Percentiles rank a stretch among this genome's conserved stretches.
phyloP scores from a whole-genome alignment of 202 grass and related monocot genomes.

The Sporobolus alterniflorus region DNA sequence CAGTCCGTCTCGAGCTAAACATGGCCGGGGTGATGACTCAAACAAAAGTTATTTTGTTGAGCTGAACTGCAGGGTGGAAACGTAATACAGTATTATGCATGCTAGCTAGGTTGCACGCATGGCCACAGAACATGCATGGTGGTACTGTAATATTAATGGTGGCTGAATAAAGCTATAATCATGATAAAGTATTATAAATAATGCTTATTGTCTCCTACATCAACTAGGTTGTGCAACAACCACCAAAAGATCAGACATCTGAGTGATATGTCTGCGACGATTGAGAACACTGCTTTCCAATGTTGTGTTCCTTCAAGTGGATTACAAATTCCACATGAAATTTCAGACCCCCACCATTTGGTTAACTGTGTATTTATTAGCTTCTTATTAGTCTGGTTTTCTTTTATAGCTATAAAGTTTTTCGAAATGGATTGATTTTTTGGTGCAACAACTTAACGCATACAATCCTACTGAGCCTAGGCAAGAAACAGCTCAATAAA shows the following conservation, averaged over 20 bases:
- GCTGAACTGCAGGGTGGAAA: not conserved
- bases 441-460: not conserved
- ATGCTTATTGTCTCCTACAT: not conserved
- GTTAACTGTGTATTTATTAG: not conserved
- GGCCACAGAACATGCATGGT: not conserved
- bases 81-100: too few relatives aligned
- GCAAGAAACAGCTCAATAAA: conserved; percentile 3
- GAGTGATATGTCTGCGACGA: not conserved
- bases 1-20: too few relatives aligned
- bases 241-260: not conserved
- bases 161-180: not conserved
- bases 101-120: not conserved
- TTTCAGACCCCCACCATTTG: not conserved
- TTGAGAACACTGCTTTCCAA: not conserved
- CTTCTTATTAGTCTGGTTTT: not conserved
- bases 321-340: not conserved
- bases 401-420: not conserved
- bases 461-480: conserved; percentile 12
- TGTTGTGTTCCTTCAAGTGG: not conserved
- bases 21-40: too few relatives aligned
- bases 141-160: not conserved
- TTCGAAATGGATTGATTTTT: not conserved
- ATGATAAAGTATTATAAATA: conserved; percentile 17
- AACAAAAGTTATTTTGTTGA: not conserved
- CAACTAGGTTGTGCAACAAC: not conserved